Evolutionary conservation across 768 basidiomycete species (phyloP).

Genomic region (Hypholoma sublateritium): DNA sequence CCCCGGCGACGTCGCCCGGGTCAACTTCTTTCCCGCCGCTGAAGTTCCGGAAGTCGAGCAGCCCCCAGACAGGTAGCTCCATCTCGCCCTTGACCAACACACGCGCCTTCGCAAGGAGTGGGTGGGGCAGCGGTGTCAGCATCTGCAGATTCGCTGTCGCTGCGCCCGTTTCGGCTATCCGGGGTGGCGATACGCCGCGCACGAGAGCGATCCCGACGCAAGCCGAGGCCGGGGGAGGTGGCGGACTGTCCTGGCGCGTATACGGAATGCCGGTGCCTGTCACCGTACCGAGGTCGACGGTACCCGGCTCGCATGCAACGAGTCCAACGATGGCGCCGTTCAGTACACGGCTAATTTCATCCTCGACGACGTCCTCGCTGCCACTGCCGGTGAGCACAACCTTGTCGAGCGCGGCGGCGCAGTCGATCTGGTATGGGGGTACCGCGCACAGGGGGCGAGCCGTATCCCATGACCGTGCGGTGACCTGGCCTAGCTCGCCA

Average conservation of each 20-base stretch:
- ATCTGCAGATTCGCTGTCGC: slow-evolving; percentile 56
- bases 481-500: slow-evolving; percentile 28
- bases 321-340: slow-evolving; percentile 83
- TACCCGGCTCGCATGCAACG: slow-evolving; percentile 48
- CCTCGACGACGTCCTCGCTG: slow-evolving; percentile 71
- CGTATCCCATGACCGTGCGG: slow-evolving; percentile 63
- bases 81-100: slow-evolving; percentile 84
- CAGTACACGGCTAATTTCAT: slow-evolving; percentile 69
- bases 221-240: slow-evolving; percentile 56
- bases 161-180: neutral
- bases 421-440: slow-evolving; percentile 73
- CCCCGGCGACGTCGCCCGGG: slow-evolving; percentile 37
- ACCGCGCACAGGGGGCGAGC: slow-evolving; percentile 63
- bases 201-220: slow-evolving; percentile 81
- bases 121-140: slow-evolving; percentile 72
- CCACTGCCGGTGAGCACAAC: slow-evolving; percentile 74
- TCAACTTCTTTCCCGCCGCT: slow-evolving; percentile 16
- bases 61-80: slow-evolving; percentile 84
- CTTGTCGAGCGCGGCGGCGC: slow-evolving; percentile 52
- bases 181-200: slow-evolving; percentile 42
- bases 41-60: slow-evolving; percentile 66
- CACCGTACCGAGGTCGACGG: slow-evolving; percentile 29
- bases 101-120: slow-evolving; percentile 38
- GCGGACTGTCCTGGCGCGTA: slow-evolving; percentile 49
- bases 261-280: slow-evolving; percentile 47